A percentile compares a stretch with the other conserved stretches of the same genome.
Conservation (phyloP, 1,284 basidiomycete genomes). For the Omphalotus olearius region DNA sequence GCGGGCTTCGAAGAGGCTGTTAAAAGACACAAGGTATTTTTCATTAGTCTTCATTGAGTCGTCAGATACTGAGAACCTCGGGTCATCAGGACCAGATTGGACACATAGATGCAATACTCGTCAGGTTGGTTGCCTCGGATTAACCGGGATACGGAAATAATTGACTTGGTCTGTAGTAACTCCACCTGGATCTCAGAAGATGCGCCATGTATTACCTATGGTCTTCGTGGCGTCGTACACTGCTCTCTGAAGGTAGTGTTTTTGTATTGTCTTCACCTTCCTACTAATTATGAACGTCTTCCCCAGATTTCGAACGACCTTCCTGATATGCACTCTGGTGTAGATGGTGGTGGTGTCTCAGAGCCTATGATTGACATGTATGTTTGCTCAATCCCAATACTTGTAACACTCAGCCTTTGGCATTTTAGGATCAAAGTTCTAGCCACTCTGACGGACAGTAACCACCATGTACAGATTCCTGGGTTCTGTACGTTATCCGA, state of each 20-base stretch:
- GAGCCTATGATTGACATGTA: constrained; percentile 95
- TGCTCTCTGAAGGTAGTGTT: constrained; percentile 63
- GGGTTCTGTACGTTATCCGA: constrained; percentile 67
- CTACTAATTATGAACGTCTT: background rate
- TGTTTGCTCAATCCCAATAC: constrained; percentile 18
- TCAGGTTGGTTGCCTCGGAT: constrained; percentile 47
- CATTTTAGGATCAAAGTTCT: constrained; percentile 73
- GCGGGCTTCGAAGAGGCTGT: constrained; percentile 81
- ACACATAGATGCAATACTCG: constrained; percentile 79
- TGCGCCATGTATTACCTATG: constrained; percentile 94
- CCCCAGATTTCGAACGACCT: constrained; percentile 58
- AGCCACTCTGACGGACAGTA: constrained; percentile 60
- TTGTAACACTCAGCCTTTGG: constrained; percentile 10
- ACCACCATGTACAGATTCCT: constrained; percentile 67
- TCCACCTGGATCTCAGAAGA: constrained; percentile 97
- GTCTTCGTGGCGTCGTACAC: constrained; percentile 89
- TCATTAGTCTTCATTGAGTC: background rate
- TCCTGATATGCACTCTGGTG: constrained; percentile 85
- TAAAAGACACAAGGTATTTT: constrained; percentile 61
- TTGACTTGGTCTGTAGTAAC: constrained; percentile 50
- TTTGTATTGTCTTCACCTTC: background rate
- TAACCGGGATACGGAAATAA: background rate
- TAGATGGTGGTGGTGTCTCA: constrained; percentile 84
- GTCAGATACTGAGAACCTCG: background rate
- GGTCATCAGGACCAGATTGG: constrained; percentile 67